Evolutionary conservation across 2,329 filamentous ascomycete genomes (phyloP).

Genomic region (Coniochaeta sp.): DNA sequence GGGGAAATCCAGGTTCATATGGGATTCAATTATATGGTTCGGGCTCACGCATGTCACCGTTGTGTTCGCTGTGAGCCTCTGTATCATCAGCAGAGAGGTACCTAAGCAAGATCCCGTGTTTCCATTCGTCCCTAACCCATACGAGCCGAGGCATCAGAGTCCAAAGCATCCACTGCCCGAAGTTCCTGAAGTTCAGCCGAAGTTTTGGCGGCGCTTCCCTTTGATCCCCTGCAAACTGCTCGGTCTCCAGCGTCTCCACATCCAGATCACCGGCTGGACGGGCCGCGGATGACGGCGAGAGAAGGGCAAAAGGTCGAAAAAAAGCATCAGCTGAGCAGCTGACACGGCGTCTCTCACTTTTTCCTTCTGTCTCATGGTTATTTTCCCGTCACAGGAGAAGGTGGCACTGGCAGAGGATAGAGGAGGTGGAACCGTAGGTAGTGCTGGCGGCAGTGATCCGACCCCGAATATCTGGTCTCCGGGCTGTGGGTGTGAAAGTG

Average conservation of each 20-base stretch:
- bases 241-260: not conserved
- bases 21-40: not conserved
- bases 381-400: not conserved
- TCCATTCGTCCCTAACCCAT: not conserved
- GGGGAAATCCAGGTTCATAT: not conserved
- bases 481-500: not conserved
- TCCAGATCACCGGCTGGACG: not conserved
- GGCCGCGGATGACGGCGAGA: not conserved
- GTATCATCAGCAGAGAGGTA: too few relatives aligned
- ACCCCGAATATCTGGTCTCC: not conserved
- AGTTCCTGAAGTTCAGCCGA: slow-evolving; percentile 9
- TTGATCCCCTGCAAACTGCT: not conserved
- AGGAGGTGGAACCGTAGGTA: not conserved
- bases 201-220: slow-evolving; percentile 9
- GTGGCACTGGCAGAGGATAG: not conserved
- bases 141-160: not conserved
- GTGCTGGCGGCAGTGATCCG: slow-evolving; percentile 1
- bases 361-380: not conserved
- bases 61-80: not conserved
- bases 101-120: not conserved
- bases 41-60: not conserved
- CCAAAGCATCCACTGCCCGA: not conserved
- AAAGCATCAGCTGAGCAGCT: not conserved
- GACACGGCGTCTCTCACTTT: not conserved
- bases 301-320: not conserved